Conservation (phyloP, 345 rosid species). For the Laguncularia racemosa region DNA sequence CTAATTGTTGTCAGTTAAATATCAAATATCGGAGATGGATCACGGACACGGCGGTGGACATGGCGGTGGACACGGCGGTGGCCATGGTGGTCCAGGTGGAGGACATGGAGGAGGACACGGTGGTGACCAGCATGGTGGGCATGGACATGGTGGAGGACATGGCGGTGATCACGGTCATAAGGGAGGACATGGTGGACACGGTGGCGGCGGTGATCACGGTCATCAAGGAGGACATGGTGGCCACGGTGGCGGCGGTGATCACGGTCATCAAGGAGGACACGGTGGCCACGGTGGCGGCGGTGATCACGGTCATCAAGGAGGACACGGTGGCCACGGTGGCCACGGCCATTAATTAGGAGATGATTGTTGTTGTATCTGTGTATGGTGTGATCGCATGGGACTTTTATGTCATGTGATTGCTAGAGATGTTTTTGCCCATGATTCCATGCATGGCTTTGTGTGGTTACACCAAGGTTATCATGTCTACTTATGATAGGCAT, state of each 20-base stretch:
- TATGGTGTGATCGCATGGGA: too few relatives aligned
- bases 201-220: constrained; percentile 3
- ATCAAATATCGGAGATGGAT: neutral
- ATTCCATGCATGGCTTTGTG: too few relatives aligned
- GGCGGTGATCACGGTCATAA: constrained; percentile 5
- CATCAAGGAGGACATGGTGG: constrained; percentile 3
- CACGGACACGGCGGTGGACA: neutral
- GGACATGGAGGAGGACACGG: neutral
- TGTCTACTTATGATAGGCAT: too few relatives aligned
- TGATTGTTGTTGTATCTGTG: too few relatives aligned
- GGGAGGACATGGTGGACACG: constrained; percentile 16
- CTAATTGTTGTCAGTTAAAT: too few relatives aligned
- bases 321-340: neutral
- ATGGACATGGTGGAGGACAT: constrained; percentile 1
- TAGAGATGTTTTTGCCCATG: too few relatives aligned
- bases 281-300: too few relatives aligned
- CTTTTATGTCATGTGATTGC: too few relatives aligned
- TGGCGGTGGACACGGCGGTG: neutral
- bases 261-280: constrained; percentile 3
- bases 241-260: too few relatives aligned
- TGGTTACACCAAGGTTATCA: too few relatives aligned
- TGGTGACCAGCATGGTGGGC: too few relatives aligned
- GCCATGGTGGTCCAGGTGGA: neutral
- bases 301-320: constrained; percentile 7
- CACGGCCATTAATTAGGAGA: neutral